Evolutionary conservation across 2,329 filamentous ascomycete species (phyloP), one percentile per base, ranked within the genome.

Genomic region (Penicillium sp.): DNA sequence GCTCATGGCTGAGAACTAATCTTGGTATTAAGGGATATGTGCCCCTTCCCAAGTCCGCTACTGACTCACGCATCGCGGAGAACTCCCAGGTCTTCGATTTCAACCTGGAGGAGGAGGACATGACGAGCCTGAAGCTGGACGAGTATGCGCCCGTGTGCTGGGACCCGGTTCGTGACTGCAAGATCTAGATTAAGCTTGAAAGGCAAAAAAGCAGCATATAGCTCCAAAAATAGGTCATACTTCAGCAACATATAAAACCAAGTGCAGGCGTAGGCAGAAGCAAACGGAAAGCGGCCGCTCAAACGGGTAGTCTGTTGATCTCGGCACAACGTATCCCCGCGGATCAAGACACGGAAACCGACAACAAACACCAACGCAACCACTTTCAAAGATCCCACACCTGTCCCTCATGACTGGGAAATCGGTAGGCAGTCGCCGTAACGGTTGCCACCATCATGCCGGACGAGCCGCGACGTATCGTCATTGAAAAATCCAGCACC

Each of bases 11-110:
- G 8, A 10, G 27, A 18, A 32, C 46, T 54, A 9, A 54, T 27
- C 20, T 33, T 29, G 18, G 9, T 15, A 24, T 24, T 43, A 54
- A 83, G 79, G 81, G 81, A 7, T 86, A 84, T 59, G 79, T 86
- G 24, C 83, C 84, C 12, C 71, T 87, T 20, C 84, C 84, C 0
- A 86, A 86, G 66, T 84, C 83, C 1, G 82, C 83, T 15, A 86
- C 82, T 0, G 79, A 79, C 2, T 75, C 76, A 8, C 75, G 84
- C 15, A 87, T 87, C 57, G 75, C 82, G 55, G 82, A 86, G 67
- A 87, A 87, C 57, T 74, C 76, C 2, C 66, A 80, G 36, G 65
- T 87, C 1, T 87, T 80, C 54, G 83, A 86, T 59, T 87, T 87
- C 58, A 78, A 82, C 65, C 70, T 87, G 23, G 74, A 76, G 2